Evolutionary conservation across 2,329 filamentous ascomycete genomes (phyloP).

Genomic region (Lecanoromycetidae sp.): DNA sequence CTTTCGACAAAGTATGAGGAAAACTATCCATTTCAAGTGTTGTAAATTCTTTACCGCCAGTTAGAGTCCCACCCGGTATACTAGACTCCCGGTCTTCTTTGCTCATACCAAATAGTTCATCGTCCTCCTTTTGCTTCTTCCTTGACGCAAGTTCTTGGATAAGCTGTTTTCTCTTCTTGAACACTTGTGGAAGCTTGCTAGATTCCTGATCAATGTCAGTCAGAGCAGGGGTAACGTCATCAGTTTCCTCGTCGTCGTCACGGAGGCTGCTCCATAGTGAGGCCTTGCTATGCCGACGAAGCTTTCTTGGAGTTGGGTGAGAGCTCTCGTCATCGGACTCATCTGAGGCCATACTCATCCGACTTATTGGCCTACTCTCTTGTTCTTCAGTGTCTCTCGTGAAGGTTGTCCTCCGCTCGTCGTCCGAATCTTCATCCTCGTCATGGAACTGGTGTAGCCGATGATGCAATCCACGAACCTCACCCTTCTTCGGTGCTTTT

Average conservation of each 20-base stretch:
- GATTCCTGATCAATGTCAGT: slow-evolving; percentile 43
- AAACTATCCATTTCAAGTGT: slow-evolving; percentile 28
- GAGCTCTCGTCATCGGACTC: slow-evolving; percentile 43
- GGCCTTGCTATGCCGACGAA: slow-evolving; percentile 8
- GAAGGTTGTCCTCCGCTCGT: slow-evolving; percentile 57
- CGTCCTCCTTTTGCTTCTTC: slow-evolving; percentile 74
- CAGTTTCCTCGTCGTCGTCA: slow-evolving; percentile 39
- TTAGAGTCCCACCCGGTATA: slow-evolving; percentile 36
- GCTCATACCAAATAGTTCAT: slow-evolving; percentile 61
- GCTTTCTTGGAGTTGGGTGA: slow-evolving; percentile 21
- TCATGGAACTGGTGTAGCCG: slow-evolving; percentile 60
- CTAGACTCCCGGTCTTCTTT: slow-evolving; percentile 40
- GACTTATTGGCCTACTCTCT: slow-evolving; percentile 70
- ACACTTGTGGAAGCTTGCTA: slow-evolving; percentile 42
- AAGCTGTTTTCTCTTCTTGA: slow-evolving; percentile 64
- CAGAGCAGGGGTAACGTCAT: slow-evolving; percentile 12
- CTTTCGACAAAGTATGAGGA: slow-evolving; percentile 21
- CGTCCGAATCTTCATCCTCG: slow-evolving; percentile 75
- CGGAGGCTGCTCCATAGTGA: slow-evolving; percentile 28
- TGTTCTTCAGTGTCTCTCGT: slow-evolving; percentile 72
- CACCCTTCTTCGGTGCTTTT: slow-evolving; percentile 45
- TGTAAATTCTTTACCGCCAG: slow-evolving; percentile 35
- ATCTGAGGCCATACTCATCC: slow-evolving; percentile 43
- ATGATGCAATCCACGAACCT: slow-evolving; percentile 69
- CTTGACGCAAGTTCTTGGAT: slow-evolving; percentile 56